Base-by-base conservation (phyloP, 2,329 filamentous ascomycete species). In the Penicillium brevicompactum region DNA sequence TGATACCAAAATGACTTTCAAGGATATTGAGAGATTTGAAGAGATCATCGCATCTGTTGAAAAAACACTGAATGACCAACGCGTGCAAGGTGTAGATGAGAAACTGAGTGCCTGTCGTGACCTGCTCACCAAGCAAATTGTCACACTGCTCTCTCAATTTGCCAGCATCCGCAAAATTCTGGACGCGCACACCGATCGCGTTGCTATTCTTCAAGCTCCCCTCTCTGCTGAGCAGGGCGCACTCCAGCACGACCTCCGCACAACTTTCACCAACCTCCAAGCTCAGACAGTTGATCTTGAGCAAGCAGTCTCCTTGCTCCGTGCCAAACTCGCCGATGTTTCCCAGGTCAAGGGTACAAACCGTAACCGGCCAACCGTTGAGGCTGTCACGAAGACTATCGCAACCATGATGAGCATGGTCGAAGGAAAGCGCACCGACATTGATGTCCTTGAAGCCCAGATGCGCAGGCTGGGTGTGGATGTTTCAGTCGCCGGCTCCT, bases 341-440 rank as follows among this genome's bases (percentile, higher is more conserved):
- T 72, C 76, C 42, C 74, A 76, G 5, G 76, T 83, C 1, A 80
- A 81, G 7, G 82, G 81, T 16, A 78, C 78, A 46, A 67, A 41
- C 61, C 57, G 56, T 41, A 65, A 82, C 48, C 84, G 87, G 4
- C 94, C 94, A 0, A 97, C 92, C 0, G 90, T 97, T 9, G 94
- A 97, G 65, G 91, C 91, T 0, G 90, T 99, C 18, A 88, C 92
- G 63, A 90, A 90, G 56, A 99, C 94, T 1, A 96, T 99, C 62
- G 81, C 82, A 55, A 96, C 94, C 69, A 92, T 99, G 89, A 97
- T 92, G 32, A 84, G 81, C 56, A 93, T 97, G 88, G 90, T 90
- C 0, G 91, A 97, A 79, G 91, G 91, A 76, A 90, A 91, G 70
- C 94, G 90, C 69, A 90, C 88, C 55, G 93, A 97, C 66, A 87